Evolutionary conservation across 305 asterid genomes (phyloP), one percentile per base, ranked within the genome.

Genomic region (Caryopteris hybrid): DNA sequence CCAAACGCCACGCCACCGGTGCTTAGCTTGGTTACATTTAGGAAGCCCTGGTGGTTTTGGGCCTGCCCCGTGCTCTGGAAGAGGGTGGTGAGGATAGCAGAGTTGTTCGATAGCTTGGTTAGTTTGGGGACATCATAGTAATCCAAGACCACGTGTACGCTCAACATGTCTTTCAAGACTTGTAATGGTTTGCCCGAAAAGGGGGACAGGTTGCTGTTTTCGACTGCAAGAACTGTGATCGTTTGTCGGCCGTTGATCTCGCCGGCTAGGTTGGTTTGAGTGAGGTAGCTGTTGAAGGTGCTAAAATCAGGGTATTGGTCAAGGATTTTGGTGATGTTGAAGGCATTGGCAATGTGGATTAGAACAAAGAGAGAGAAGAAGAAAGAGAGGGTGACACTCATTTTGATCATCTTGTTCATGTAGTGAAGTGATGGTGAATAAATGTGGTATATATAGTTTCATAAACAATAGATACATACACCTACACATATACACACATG

Each of bases 111-210:
- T 12, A 84, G 61, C 3, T 61, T 63, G 21, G 78, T 79, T 6
- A 91, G 66, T 16, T 78, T 85, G 0, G 56, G 34, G 1, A 71
- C 57, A 1, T 87, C 97, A 1, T 36, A 88, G 46, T 87, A 91
- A 46, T 87, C 95, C 0, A 88, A 85, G 63, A 88, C 17, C 34
- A 82, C 80, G 25, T 88, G 97, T 0, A 80, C 69, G n/a, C 86
- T 70, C 60, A 85, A 42, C 12, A 88, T 76, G 25, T 64, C 64
- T 23, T 74, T 71, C 18, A 85, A 31, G 34, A 55, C 75, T 0
- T 73, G 66, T 0, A 31, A 0, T 0, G 91, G 8, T 61, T 62
- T 81, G 0, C 80, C 79, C 0, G 85, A 59, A 5, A 86, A 23
- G 0, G 91, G 69, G 3, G 82, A 18, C 3, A 87, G 17, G 80